phyloP scores from a whole-genome alignment of 2,329 filamentous ascomycete species.

The Colletotrichum theobromicola region DNA sequence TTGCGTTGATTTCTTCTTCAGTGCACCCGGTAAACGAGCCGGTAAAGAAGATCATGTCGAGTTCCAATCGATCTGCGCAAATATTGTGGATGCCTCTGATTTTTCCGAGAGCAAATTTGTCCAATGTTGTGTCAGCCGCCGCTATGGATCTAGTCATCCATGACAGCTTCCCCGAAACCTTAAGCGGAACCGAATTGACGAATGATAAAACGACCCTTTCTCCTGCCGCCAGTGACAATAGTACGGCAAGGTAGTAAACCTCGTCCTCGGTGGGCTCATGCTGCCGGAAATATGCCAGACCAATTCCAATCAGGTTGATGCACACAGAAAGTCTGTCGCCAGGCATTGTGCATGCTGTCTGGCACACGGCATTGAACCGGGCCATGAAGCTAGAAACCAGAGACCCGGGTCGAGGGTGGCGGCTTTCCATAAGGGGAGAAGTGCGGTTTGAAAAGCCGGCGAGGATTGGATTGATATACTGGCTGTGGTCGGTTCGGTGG shows the following conservation, averaged over 20 bases:
- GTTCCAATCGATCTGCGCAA: not conserved
- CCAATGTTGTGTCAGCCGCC: not conserved
- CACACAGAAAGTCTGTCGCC: not conserved
- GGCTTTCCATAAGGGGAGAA: not conserved
- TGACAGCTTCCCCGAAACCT: not conserved
- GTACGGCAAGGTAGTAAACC: not conserved
- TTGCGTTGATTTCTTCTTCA: not conserved
- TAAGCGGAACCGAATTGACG: not conserved
- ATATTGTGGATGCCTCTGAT: not conserved
- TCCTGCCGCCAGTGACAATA: not conserved
- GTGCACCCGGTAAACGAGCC: not conserved
- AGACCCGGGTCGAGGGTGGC: not conserved
- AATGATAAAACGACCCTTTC: not conserved
- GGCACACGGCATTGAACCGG: not conserved
- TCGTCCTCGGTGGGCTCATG: not conserved
- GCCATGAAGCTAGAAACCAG: not conserved
- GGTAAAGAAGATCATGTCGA: not conserved
- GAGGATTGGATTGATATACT: not conserved
- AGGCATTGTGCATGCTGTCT: not conserved
- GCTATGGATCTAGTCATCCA: not conserved
- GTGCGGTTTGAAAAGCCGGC: constrained; percentile 1
- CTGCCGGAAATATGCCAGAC: not conserved
- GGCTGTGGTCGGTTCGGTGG: not conserved
- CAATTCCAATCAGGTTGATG: constrained; percentile 2
- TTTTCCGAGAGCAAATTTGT: not conserved